Conservation (phyloP, 805 yeast species). For the Wickerhamiella bombiphila region DNA sequence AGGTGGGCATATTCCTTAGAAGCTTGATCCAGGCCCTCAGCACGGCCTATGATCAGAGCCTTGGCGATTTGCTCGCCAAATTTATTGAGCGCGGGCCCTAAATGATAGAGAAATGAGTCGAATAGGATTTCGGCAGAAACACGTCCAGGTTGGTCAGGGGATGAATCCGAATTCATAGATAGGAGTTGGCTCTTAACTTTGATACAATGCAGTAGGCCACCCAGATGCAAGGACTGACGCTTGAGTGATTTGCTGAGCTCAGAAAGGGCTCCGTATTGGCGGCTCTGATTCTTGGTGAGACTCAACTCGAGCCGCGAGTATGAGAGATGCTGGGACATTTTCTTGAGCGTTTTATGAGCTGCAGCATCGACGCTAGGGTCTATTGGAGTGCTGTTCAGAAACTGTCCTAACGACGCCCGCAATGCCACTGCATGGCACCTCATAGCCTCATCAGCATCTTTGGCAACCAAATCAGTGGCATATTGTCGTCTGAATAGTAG, state of each 20-base stretch:
- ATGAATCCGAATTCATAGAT: not conserved
- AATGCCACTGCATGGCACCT: not conserved
- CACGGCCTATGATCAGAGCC: conserved; percentile 27
- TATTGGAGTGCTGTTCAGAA: not conserved
- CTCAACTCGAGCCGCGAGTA: conserved; percentile 52
- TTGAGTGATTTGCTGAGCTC: conserved; percentile 29
- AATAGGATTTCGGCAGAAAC: conserved; percentile 32
- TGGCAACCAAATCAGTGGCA: conserved; percentile 20
- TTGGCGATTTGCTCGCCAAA: conserved; percentile 48
- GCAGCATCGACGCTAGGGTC: conserved; percentile 1
- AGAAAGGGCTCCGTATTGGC: not conserved
- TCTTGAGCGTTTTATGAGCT: conserved; percentile 20
- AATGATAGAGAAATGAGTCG: conserved; percentile 47
- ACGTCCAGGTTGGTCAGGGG: not conserved
- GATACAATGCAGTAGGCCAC: conserved; percentile 54
- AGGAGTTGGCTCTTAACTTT: conserved; percentile 50
- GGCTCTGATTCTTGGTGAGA: conserved; percentile 14
- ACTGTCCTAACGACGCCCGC: not conserved
- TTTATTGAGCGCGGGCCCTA: conserved; percentile 62
- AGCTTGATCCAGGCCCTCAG: conserved; percentile 30
- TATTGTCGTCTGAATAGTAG: conserved; percentile 42
- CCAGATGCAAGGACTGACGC: conserved; percentile 40
- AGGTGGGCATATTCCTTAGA: conserved; percentile 40
- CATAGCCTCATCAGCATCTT: conserved; percentile 25
- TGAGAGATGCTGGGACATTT: conserved; percentile 30